Percentiles rank a stretch among this genome's conserved stretches.
Conservation (phyloP, 2,329 filamentous ascomycete genomes). For the Lecanoromycetidae sp. region DNA sequence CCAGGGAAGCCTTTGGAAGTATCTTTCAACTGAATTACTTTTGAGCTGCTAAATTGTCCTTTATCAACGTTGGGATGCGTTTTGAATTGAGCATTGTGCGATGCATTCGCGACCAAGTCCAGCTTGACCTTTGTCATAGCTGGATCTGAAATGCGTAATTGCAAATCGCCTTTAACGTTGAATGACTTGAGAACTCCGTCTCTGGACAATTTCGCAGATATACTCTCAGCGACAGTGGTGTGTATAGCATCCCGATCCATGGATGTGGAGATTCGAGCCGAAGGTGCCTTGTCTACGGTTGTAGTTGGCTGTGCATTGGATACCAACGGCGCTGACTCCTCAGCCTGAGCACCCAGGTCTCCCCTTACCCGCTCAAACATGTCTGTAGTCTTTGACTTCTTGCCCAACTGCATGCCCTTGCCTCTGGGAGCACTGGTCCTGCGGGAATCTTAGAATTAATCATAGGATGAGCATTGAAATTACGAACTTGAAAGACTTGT, state of each 20-base stretch:
- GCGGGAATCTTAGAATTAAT: conserved; percentile 21
- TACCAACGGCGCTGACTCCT: conserved; percentile 60
- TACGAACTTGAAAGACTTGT: conserved; percentile 70
- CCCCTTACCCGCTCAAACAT: conserved; percentile 94
- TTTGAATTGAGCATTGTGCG: conserved; percentile 78
- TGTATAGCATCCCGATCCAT: conserved; percentile 76
- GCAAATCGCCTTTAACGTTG: conserved; percentile 81
- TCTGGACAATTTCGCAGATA: conserved; percentile 75
- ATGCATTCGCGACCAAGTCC: conserved; percentile 60
- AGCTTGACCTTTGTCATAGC: conserved; percentile 87
- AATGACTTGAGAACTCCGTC: conserved; percentile 81
- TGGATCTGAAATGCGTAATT: conserved; percentile 78
- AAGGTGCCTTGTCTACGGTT: conserved; percentile 37
- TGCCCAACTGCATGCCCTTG: conserved; percentile 98
- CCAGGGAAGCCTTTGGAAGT: conserved; percentile 77
- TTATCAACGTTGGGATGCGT: conserved; percentile 96
- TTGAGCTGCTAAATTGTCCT: conserved; percentile 67
- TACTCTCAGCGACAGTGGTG: conserved; percentile 76
- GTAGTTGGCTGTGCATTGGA: conserved; percentile 42
- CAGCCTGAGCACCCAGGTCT: conserved; percentile 76
- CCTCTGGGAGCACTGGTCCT: conserved; percentile 60
- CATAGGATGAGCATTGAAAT: neutral
- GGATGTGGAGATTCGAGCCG: conserved; percentile 51
- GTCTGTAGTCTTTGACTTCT: conserved; percentile 95
- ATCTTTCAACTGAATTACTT: conserved; percentile 82